phyloP scores from a whole-genome alignment of 306 rosid genomes.

The Prunus kanzakura region DNA sequence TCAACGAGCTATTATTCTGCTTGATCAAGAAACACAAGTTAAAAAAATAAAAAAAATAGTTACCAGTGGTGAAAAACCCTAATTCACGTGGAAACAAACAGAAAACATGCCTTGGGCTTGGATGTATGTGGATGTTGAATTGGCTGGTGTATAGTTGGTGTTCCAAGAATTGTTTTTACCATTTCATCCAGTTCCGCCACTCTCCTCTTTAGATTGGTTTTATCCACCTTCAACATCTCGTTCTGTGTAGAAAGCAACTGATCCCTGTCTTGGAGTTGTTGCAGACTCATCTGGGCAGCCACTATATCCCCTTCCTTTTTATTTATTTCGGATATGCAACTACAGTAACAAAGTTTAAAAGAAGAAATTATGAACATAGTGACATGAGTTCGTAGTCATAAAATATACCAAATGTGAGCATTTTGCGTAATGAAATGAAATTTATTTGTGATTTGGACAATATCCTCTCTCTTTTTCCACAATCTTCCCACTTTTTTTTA shows the following conservation, averaged over 20 bases:
- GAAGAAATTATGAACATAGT: background rate
- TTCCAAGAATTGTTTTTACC: constrained; percentile 52
- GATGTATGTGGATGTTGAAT: constrained; percentile 41
- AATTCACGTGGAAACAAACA: background rate
- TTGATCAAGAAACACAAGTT: constrained; percentile 13
- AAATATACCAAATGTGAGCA: no score
- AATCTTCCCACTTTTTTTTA: no score
- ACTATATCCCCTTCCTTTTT: constrained; percentile 58
- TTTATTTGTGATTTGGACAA: no score
- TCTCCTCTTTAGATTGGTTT: constrained; percentile 60
- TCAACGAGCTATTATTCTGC: constrained; percentile 43
- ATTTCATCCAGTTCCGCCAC: constrained; percentile 75
- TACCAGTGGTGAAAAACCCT: background rate
- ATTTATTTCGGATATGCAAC: constrained; percentile 56
- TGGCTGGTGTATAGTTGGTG: constrained; percentile 31
- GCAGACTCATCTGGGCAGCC: constrained; percentile 50
- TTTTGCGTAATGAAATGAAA: no score
- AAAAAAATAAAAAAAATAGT: background rate
- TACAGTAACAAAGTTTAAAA: constrained; percentile 30
- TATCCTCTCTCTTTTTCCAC: no score
- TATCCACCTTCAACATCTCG: constrained; percentile 92
- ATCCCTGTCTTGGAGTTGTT: constrained; percentile 74
- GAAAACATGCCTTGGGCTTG: constrained; percentile 43
- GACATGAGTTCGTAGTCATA: background rate
- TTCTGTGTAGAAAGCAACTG: constrained; percentile 84